Base-by-base conservation (phyloP, 2,329 filamentous ascomycete species). In the Fusarium palustre region DNA sequence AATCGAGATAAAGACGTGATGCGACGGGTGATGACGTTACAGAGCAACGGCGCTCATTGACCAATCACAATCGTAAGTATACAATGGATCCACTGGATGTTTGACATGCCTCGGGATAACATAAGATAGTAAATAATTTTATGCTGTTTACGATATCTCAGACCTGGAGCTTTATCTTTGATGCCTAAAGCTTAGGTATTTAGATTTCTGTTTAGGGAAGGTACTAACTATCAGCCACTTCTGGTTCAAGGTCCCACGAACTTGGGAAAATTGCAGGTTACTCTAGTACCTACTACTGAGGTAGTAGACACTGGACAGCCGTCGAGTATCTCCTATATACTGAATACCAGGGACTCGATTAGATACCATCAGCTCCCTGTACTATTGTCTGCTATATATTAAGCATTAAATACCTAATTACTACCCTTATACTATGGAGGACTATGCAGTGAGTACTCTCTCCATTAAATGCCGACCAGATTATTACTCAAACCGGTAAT, bases 11-110 rank as follows among this genome's bases (percentile, higher is more conserved):
- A 73, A 72, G 59, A 49, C 68, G 72, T 72, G 65, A 75, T 70
- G 62, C 41, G 46, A 71, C 67, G 59, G 67, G 36, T 57, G 59
- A 74, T 75, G 73, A 75, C 73, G 73, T 72, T 71, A 54, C 34
- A 41, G 22, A 22, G 22, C 5, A 59, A 54, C n/a, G 53, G n/a
- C 47, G 41, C 20, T 46, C n/a, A 57, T 65, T 59, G 64, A 24
- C 57, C 66, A 73, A 74, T 74, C 59, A 61, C 2, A 16, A 10
- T 9, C 7, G 7, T 8, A 3, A 12, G 5, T 20, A 1, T n/a
- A 30, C 18, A 9, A n/a, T 7, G 16, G 38, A 42, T 49, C 52
- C 50, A 25, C 53, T 12, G 22, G 11, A 22, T 24, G 24, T 41
- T 52, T 28, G 34, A 30, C 25, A 33, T n/a, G 39, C 63, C 60